Percentiles rank a stretch among this genome's conserved stretches.
Evolutionary conservation across 2,329 filamentous ascomycete genomes (phyloP).

Genomic region (Drechmeria coniospora): DNA sequence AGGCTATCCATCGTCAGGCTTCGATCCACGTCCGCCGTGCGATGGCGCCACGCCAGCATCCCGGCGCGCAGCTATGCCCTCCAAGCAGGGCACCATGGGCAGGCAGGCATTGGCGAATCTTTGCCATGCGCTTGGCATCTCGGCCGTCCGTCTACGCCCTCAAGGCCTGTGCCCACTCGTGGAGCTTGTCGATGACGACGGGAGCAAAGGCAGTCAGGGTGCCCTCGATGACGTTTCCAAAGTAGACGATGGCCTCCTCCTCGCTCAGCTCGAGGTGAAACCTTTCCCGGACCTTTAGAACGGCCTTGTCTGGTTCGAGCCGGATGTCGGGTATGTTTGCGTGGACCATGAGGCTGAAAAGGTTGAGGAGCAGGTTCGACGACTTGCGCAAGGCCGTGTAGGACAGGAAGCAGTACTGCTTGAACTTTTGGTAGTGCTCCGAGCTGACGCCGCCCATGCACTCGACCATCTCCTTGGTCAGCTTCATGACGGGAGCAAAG

Average conservation of each 20-base stretch:
- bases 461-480: conserved; percentile 96
- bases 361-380: conserved; percentile 78
- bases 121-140: not conserved
- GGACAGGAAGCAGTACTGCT: conserved; percentile 89
- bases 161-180: conserved; percentile 87
- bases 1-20: too few species aligned
- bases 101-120: not conserved
- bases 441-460: conserved; percentile 83
- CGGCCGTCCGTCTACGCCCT: conserved; percentile 37
- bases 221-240: conserved; percentile 82
- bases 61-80: too few species aligned
- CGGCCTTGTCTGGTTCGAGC: conserved; percentile 82
- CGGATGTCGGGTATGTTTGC: conserved; percentile 94
- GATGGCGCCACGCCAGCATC: too few species aligned
- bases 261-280: conserved; percentile 86
- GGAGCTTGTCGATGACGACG: conserved; percentile 85
- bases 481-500: conserved; percentile 92
- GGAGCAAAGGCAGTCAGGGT: conserved; percentile 80
- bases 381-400: conserved; percentile 85
- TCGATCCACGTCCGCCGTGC: too few species aligned
- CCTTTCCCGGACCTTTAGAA: conserved; percentile 85
- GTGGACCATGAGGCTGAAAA: conserved; percentile 95
- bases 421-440: conserved; percentile 75
- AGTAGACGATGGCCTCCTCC: conserved; percentile 77
- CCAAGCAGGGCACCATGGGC: not conserved